Percentiles rank a stretch among this genome's conserved stretches.
Conservation (phyloP, 2,329 filamentous ascomycete genomes). For the Monilinia laxa region DNA sequence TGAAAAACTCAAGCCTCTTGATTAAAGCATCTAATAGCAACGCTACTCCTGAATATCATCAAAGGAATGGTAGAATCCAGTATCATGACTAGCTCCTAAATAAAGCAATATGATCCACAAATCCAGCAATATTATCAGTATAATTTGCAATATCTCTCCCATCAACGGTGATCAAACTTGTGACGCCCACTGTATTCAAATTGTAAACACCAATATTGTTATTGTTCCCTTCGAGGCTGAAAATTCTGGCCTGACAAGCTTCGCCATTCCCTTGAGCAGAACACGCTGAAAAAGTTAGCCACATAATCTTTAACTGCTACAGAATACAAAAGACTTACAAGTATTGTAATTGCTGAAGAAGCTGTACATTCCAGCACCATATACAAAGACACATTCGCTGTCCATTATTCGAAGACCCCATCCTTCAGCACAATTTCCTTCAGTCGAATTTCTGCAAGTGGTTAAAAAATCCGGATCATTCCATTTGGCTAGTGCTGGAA, state of each 20-base stretch:
- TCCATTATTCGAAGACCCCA: constrained; percentile 22
- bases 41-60: background rate
- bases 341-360: constrained; percentile 23
- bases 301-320: background rate
- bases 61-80: background rate
- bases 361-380: constrained; percentile 23
- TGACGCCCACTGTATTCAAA: constrained; percentile 31
- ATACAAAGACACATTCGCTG: constrained; percentile 2
- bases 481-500: constrained; percentile 14
- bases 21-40: background rate
- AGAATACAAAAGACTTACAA: background rate
- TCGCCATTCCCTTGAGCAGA: constrained; percentile 10
- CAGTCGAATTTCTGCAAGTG: background rate
- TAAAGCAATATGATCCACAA: constrained; percentile 16
- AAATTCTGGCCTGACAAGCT: constrained; percentile 31
- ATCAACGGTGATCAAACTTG: constrained; percentile 31
- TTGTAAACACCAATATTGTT: constrained; percentile 31
- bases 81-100: constrained; percentile 2
- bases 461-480: constrained; percentile 17
- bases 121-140: constrained; percentile 28
- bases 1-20: background rate
- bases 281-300: background rate
- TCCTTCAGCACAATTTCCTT: constrained; percentile 18
- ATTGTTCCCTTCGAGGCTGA: constrained; percentile 27
- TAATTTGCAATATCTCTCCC: constrained; percentile 26